A percentile compares a stretch with the other conserved stretches of the same genome.
Conservation (phyloP, 148 eudicot genomes). For the Chenopodium suecicum region DNA sequence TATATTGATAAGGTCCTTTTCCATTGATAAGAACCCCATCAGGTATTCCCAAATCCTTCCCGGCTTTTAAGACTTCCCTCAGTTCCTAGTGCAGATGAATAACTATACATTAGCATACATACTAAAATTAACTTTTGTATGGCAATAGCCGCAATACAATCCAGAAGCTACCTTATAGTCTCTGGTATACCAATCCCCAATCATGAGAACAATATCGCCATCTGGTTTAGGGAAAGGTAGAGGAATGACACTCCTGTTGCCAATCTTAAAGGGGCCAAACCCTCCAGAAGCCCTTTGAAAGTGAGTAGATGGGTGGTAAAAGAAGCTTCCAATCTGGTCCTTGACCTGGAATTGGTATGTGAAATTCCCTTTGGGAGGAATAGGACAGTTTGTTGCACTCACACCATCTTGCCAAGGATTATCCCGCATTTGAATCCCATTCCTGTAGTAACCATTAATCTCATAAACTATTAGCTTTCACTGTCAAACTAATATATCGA, state of each 20-base stretch:
- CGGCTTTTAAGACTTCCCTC: constrained; percentile 57
- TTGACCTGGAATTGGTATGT: constrained; percentile 89
- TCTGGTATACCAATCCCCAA: constrained; percentile 92
- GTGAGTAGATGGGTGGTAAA: constrained; percentile 74
- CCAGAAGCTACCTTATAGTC: constrained; percentile 63
- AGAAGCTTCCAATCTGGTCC: constrained; percentile 94
- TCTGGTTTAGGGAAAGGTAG: constrained; percentile 79
- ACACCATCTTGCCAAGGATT: constrained; percentile 96
- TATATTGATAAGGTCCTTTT: constrained; percentile 88
- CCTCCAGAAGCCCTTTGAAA: constrained; percentile 95
- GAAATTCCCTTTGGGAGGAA: constrained; percentile 73
- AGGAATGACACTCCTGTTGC: constrained; percentile 51
- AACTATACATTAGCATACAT: not conserved
- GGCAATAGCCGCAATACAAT: too few relatives aligned
- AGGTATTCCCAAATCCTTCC: constrained; percentile 79
- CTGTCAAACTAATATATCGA: not conserved
- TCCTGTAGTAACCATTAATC: constrained; percentile 41
- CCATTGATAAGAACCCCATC: constrained; percentile 98
- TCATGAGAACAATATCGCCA: constrained; percentile 69
- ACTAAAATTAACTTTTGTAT: not conserved
- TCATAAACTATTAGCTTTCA: not conserved
- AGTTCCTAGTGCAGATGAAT: constrained; percentile 46
- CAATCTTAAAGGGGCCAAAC: constrained; percentile 64
- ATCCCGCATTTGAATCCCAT: constrained; percentile 79
- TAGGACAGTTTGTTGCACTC: constrained; percentile 85